Base-by-base conservation (phyloP, 2,329 filamentous ascomycete species). In the Juglanconis oblonga region DNA sequence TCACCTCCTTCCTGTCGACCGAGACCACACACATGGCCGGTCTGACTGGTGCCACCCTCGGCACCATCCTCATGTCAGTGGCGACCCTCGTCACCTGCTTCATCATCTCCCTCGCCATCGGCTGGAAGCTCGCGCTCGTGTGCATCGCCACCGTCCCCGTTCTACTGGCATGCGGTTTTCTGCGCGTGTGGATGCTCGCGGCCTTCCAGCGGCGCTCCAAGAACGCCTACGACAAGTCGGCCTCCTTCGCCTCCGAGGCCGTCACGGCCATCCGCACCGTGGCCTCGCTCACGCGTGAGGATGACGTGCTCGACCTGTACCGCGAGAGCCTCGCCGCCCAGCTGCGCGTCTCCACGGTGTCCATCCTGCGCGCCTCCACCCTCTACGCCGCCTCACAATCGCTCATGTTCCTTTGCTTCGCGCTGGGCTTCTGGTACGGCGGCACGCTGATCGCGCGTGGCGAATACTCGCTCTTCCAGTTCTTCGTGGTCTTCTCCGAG, bases 191-290 rank as follows among this genome's bases (percentile, higher is more conserved):
- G 68, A 70, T 77, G 65, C 67, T 77, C 33, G 87, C 91, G 1
- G 83, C 86, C 65, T 97, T 92, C 78, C 90, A 91, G 76, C 82
- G 81, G 42, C 88, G 90, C 31, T 88, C 92, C 1, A 96, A 95
- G 78, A 80, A 81, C 65, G 88, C 91, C 4, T 93, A 98, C 71
- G 83, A 91, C 70, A 78, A 83, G 59, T 94, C 91, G 61, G 94
- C 94, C 7, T 89, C 88, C 58, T 96, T 90, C 70, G 95, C 95
- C 10, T 95, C 93, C 51, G 95, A 99, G 74, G 93, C 93, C 48
- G 96, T 96, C 36, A 93, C 91, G 2, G 90, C 93, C 6, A 97
- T 98, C 66, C 89, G 94, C 55, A 98, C 95, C 2, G 93, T 98
- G 9, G 94, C 93, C 4, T 91, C 92, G 8, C 82, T 99, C 49